Evolutionary conservation across 2,329 filamentous ascomycete genomes (phyloP).

Genomic region (Chalaropsis ovoidea): DNA sequence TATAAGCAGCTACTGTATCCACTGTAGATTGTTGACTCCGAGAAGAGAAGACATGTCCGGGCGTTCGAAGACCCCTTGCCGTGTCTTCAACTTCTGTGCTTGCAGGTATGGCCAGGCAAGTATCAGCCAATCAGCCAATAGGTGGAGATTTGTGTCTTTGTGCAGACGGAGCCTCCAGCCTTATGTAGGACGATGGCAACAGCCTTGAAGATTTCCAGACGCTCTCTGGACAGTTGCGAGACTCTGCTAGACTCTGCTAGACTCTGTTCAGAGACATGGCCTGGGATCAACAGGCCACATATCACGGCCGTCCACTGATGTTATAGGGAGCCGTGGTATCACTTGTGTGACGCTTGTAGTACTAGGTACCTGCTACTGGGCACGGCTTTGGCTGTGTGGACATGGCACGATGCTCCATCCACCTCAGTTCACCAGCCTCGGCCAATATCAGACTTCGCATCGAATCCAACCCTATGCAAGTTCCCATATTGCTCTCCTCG

Average conservation of each 20-base stretch:
- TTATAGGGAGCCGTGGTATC: background rate
- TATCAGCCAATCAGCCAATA: background rate
- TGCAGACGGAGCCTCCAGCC: background rate
- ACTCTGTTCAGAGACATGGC: background rate
- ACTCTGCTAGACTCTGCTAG: background rate
- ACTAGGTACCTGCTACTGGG: background rate
- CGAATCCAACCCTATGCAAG: background rate
- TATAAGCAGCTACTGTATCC: background rate
- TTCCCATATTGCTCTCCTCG: constrained; percentile 2
- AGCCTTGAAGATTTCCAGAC: background rate
- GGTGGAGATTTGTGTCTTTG: background rate
- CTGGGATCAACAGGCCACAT: background rate
- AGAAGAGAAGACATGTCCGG: background rate
- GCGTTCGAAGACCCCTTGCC: background rate
- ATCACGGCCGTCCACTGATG: background rate
- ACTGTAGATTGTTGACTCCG: background rate
- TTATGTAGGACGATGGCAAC: background rate
- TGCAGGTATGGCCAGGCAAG: background rate
- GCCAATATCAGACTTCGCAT: background rate
- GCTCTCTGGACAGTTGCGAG: background rate
- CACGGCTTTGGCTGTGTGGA: no score
- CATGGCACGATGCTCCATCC: background rate
- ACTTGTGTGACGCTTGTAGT: background rate
- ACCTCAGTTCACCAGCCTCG: background rate
- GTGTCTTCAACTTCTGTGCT: background rate